These are phyloP conservation scores for Aspergillus sclerotiicarbonarius DNA, from an alignment of 495 filamentous ascomycete genomes.

Conservation along the genomic window DNA sequence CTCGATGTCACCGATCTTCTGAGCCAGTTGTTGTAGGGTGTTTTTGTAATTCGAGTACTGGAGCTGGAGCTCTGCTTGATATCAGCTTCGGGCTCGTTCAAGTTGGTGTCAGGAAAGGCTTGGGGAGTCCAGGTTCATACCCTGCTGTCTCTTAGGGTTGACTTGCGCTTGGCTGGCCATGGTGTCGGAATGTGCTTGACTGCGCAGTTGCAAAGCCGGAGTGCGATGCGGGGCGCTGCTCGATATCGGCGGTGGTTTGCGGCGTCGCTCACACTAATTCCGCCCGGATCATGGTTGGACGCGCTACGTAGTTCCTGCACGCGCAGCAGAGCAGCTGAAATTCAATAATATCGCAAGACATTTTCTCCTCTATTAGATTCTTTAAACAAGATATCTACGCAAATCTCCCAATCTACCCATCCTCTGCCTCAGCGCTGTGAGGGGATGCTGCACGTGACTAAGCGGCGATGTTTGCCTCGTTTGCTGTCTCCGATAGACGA, in stretches of 20 bases:
- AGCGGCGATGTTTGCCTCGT: conserved; percentile 13
- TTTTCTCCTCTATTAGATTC: too few relatives aligned
- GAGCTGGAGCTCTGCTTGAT: conserved; percentile 73
- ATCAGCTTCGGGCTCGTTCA: conserved; percentile 15
- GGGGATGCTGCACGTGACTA: conserved; percentile 10
- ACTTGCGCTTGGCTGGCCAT: conserved; percentile 50
- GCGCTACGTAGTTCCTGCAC: neutral
- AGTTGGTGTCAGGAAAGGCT: conserved; percentile 15
- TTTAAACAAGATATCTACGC: too few relatives aligned
- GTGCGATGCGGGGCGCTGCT: conserved; percentile 35
- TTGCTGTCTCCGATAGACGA: conserved; percentile 12
- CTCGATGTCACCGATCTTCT: conserved; percentile 96
- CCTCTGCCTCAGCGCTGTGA: neutral
- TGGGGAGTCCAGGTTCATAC: conserved; percentile 42
- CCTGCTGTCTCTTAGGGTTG: conserved; percentile 77
- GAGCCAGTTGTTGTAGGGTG: conserved; percentile 85
- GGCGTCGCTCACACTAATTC: neutral
- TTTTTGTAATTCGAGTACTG: conserved; percentile 97
- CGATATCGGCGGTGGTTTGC: conserved; percentile 14
- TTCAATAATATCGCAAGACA: neutral
- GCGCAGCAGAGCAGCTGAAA: neutral
- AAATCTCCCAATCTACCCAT: neutral
- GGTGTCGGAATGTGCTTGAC: conserved; percentile 15
- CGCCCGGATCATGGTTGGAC: neutral
- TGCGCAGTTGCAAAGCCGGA: conserved; percentile 32